phyloP scores from a whole-genome alignment of 768 basidiomycete species.

The Trametes cingulata region DNA sequence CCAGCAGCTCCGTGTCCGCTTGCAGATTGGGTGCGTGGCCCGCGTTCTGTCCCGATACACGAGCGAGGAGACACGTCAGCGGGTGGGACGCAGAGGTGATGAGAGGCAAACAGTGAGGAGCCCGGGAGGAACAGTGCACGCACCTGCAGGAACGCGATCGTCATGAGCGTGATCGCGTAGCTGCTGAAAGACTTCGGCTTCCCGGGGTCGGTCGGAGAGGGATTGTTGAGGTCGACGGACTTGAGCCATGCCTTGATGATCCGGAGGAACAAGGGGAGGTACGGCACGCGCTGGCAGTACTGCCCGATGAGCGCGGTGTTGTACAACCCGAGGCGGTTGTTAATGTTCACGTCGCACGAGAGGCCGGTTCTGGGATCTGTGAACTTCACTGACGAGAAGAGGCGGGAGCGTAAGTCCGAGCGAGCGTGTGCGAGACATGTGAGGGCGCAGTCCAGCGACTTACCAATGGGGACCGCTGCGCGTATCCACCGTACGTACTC shows the following conservation, averaged over 20 bases:
- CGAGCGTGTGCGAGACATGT: background rate
- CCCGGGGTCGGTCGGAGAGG: conserved; percentile 27
- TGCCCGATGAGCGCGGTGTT: conserved; percentile 52
- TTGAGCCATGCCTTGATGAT: conserved; percentile 64
- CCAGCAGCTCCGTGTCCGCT: conserved; percentile 22
- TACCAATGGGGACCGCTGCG: conserved; percentile 41
- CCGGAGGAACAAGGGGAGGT: conserved; percentile 45
- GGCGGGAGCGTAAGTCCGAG: background rate
- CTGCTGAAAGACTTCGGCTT: conserved; percentile 52
- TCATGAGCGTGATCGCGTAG: conserved; percentile 63
- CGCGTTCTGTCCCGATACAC: conserved; percentile 35
- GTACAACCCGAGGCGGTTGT: conserved; percentile 55
- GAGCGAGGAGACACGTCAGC: too few relatives aligned
- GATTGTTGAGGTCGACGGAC: conserved; percentile 50
- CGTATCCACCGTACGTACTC: conserved; percentile 26
- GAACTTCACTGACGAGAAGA: conserved; percentile 48
- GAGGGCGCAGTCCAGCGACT: background rate
- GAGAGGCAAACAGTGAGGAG: background rate
- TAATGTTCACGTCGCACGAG: conserved; percentile 60
- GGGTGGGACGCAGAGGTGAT: background rate
- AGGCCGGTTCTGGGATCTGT: conserved; percentile 43
- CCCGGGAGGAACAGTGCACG: conserved; percentile 8
- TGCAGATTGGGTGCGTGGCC: conserved; percentile 56
- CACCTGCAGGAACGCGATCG: conserved; percentile 60
- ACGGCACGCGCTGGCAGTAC: conserved; percentile 50